Evolutionary conservation across 75 land plant genomes (phyloP).

Genomic region (Picea sitchensis): DNA sequence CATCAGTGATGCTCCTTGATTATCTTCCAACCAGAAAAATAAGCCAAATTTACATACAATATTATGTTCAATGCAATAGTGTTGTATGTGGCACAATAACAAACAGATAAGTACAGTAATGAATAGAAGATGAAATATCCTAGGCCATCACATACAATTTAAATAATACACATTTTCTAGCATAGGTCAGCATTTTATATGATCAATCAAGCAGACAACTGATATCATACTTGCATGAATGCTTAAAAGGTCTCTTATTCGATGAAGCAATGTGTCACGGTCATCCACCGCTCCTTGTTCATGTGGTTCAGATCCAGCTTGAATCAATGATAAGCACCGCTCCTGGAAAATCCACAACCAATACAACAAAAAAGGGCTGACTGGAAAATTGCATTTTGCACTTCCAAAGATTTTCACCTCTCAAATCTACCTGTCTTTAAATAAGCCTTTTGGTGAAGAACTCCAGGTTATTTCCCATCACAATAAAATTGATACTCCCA

Average conservation of each 20-base stretch:
- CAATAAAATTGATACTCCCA: neutral
- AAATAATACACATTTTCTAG: neutral
- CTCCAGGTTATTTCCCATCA: neutral
- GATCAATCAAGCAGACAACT: neutral
- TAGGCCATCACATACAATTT: neutral
- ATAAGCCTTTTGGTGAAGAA: neutral
- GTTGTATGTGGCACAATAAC: no score
- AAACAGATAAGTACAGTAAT: no score
- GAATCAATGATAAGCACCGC: slow-evolving; percentile 67
- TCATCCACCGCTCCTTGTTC: slow-evolving; percentile 99
- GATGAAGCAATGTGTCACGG: slow-evolving; percentile 87
- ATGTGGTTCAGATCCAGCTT: slow-evolving; percentile 89
- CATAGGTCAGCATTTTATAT: neutral
- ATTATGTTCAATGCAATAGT: neutral
- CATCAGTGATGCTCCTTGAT: slow-evolving; percentile 74
- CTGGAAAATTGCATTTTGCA: neutral
- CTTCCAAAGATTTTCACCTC: neutral
- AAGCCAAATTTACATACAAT: neutral
- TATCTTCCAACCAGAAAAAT: slow-evolving; percentile 43
- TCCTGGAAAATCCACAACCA: slow-evolving; percentile 37
- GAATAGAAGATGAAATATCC: neutral
- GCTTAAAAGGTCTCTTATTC: slow-evolving; percentile 87
- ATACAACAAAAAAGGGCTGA: neutral
- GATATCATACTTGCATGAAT: slow-evolving; percentile 70
- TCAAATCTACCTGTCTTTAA: neutral